A percentile compares a stretch with the other conserved stretches of the same genome.
phyloP scores from a whole-genome alignment of 495 filamentous ascomycete genomes.

The Penicillium manginii region DNA sequence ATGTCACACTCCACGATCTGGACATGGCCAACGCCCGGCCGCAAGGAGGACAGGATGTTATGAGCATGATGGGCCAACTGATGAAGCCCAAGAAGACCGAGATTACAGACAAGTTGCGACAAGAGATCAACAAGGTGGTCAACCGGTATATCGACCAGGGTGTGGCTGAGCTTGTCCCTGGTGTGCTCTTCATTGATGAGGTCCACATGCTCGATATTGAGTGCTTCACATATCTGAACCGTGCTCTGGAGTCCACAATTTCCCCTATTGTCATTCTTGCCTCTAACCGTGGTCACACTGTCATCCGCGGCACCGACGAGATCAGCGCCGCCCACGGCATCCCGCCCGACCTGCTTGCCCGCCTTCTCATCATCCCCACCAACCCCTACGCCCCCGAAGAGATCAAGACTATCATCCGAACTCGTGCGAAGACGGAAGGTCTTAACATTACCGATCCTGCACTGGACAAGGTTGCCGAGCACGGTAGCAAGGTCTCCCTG shows the following conservation, averaged over 20 bases:
- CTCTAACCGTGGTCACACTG: conserved; percentile 90
- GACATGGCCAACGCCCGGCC: conserved; percentile 96
- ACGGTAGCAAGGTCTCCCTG: conserved; percentile 84
- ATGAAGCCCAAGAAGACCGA: conserved; percentile 99
- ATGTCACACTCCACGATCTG: conserved; percentile 94
- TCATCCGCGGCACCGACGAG: conserved; percentile 84
- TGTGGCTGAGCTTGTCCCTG: conserved; percentile 95
- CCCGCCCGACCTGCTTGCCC: conserved; percentile 87
- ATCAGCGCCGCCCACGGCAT: conserved; percentile 88
- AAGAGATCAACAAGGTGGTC: conserved; percentile 98
- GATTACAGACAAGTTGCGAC: conserved; percentile 93
- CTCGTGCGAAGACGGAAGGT: conserved; percentile 80
- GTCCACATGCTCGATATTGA: conserved; percentile 99
- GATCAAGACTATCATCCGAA: conserved; percentile 84
- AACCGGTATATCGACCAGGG: conserved; percentile 98
- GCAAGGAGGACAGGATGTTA: conserved; percentile 95
- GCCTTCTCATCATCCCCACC: conserved; percentile 94
- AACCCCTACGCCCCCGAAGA: conserved; percentile 81
- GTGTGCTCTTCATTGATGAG: conserved; percentile 98
- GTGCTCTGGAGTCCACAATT: conserved; percentile 89
- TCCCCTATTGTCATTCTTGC: conserved; percentile 96
- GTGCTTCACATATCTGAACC: conserved; percentile 98
- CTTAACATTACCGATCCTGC: conserved; percentile 80
- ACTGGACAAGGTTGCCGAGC: conserved; percentile 79
- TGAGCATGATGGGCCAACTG: conserved; percentile 99